Conservation (phyloP, 129 eudicot species). For the Flaveria bidentis region DNA sequence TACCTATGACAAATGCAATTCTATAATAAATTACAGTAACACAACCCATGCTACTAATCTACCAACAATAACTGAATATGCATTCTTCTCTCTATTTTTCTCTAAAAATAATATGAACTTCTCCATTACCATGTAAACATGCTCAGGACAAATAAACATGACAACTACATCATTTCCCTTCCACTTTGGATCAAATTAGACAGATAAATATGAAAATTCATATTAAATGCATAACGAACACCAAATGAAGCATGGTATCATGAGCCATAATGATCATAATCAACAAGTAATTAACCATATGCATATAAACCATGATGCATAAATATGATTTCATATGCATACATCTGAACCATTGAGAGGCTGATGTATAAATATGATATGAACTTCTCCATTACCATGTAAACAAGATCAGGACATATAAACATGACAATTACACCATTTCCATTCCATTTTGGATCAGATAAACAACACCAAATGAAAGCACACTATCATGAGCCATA, state of each 20-base stretch:
- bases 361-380: not conserved
- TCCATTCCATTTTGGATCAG: not conserved
- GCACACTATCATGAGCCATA: not conserved
- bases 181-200: not conserved
- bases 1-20: slow-evolving; percentile 43
- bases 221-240: not conserved
- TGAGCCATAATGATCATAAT: not conserved
- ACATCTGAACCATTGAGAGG: not conserved
- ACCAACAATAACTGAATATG: slow-evolving; percentile 10
- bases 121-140: slow-evolving; percentile 11
- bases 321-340: not conserved
- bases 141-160: slow-evolving; percentile 9
- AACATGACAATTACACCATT: slow-evolving; percentile 10
- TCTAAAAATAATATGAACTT: slow-evolving; percentile 3
- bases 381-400: slow-evolving; percentile 17
- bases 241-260: not conserved
- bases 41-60: slow-evolving; percentile 20
- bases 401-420: not conserved
- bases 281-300: slow-evolving; percentile 4
- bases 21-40: slow-evolving; percentile 24
- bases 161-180: not conserved
- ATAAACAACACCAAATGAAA: slow-evolving; percentile 18
- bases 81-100: not conserved
- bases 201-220: not conserved
- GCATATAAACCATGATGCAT: not conserved